phyloP scores from a whole-genome alignment of 257 asterid species.

The Plantago ovata region DNA sequence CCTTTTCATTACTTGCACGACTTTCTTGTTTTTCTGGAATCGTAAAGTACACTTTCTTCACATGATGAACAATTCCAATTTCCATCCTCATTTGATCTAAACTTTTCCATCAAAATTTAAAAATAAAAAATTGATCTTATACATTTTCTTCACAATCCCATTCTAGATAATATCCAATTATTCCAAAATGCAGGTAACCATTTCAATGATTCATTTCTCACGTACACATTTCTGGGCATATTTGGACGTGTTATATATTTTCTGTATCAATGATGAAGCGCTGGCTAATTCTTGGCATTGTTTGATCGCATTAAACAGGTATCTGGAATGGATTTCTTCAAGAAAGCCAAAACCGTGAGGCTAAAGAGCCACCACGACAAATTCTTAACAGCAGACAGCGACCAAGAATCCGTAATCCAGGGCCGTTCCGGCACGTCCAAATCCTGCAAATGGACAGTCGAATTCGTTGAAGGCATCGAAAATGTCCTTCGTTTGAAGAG shows the following conservation, averaged over 20 bases:
- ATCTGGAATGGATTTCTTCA: conserved; percentile 73
- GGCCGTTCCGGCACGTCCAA: conserved; percentile 49
- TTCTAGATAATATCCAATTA: not conserved
- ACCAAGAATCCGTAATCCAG: conserved; percentile 58
- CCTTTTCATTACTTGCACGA: too few relatives aligned
- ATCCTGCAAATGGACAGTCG: conserved; percentile 66
- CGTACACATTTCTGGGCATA: too few relatives aligned
- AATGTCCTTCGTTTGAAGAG: conserved; percentile 60
- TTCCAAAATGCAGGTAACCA: conserved; percentile 25
- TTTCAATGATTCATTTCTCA: not conserved
- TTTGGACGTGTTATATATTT: too few relatives aligned
- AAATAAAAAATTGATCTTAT: too few relatives aligned
- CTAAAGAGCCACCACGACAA: conserved; percentile 74
- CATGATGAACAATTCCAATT: too few relatives aligned
- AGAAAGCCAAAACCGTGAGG: conserved; percentile 56
- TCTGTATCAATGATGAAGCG: not conserved
- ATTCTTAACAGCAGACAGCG: conserved; percentile 60
- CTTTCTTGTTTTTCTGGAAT: too few relatives aligned
- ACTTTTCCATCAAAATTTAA: conserved; percentile 5
- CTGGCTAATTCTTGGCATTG: not conserved
- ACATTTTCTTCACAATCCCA: conserved; percentile 2
- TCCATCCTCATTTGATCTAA: not conserved
- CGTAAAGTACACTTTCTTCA: too few relatives aligned
- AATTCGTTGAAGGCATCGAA: conserved; percentile 56
- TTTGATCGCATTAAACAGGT: conserved; percentile 29